Base-by-base conservation (phyloP, 2,329 filamentous ascomycete genomes). In the Pestalotiopsis sp. region DNA sequence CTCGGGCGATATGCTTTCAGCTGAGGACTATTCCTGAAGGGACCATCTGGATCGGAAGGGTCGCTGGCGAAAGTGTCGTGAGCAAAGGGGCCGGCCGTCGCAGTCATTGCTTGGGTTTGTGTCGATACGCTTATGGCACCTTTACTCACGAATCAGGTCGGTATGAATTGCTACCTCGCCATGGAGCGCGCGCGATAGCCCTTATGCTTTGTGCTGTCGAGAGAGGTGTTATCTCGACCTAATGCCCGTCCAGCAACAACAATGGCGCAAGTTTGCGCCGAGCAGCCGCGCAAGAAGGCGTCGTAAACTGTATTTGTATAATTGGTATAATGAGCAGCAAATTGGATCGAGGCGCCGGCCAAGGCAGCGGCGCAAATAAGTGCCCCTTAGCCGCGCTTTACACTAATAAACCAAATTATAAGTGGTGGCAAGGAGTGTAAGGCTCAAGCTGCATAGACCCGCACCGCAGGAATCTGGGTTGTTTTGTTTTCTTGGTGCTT, bases 11-110 rank as follows among this genome's bases (percentile, higher is more conserved):
- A 76, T 64, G 82, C 77, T 75, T 75, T 78, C 72, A 82, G 74
- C 74, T 76, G 75, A 72, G 78, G 77, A 79, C 83, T 79, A 73
- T 79, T 84, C 72, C 75, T 78, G 69, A 78, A 79, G 62, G 81
- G 80, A 79, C 86, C 81, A 79, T 86, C 84, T 71, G 82, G 80
- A 74, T 86, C 83, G 77, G 84, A 87, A 49, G 78, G 67, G 69
- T 81, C 78, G 77, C 71, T 75, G 73, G 75, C 73, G 74, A 72
- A 71, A 73, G 73, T 72, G 74, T 77, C 74, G 72, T 78, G 76
- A 75, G 74, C 74, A 71, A 73, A 57, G 70, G 73, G 72, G 73
- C 72, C 75, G 72, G 72, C 71, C 71, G 76, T 76, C 71, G 76
- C 73, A 76, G 73, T 76, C 78, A 79, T 79, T 71, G 70, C 76